phyloP scores from a whole-genome alignment of 2,329 filamentous ascomycete genomes.

The Trichoderma semiorbis region DNA sequence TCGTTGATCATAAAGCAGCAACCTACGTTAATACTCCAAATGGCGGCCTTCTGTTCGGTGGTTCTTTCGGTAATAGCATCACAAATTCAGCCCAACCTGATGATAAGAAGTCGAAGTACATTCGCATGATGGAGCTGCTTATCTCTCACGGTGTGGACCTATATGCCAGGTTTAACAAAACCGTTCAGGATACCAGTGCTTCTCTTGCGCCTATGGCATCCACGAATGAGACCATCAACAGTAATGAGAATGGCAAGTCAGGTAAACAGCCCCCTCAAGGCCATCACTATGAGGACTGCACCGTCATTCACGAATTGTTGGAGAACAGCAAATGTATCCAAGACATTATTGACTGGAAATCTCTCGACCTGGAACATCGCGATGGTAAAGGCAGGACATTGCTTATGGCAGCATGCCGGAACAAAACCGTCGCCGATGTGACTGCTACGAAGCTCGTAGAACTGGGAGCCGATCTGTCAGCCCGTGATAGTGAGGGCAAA shows the following conservation, averaged over 20 bases:
- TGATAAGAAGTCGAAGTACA: not conserved
- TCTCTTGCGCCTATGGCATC: not conserved
- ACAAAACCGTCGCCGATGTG: slow-evolving; percentile 12
- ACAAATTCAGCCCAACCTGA: not conserved
- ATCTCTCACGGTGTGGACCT: not conserved
- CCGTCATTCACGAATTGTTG: slow-evolving; percentile 26
- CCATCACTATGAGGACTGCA: slow-evolving; percentile 17
- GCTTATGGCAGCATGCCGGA: slow-evolving; percentile 25
- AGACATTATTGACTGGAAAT: slow-evolving; percentile 1
- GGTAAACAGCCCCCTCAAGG: not conserved
- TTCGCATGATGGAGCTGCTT: not conserved
- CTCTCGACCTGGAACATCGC: slow-evolving; percentile 24
- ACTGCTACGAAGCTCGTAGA: not conserved
- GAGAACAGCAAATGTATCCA: slow-evolving; percentile 19
- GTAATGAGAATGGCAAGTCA: not conserved
- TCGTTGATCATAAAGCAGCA: not conserved
- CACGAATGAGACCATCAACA: not conserved
- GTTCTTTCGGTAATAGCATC: not conserved
- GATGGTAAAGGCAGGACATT: slow-evolving; percentile 26
- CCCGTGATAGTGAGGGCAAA: slow-evolving; percentile 21
- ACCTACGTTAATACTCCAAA: not conserved
- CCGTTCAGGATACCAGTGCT: not conserved
- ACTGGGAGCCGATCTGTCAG: slow-evolving; percentile 25
- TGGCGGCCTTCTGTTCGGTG: not conserved
- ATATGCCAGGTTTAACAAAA: not conserved